phyloP scores from a whole-genome alignment of 2,329 filamentous ascomycete genomes.

The Leptographium galeiforme region DNA sequence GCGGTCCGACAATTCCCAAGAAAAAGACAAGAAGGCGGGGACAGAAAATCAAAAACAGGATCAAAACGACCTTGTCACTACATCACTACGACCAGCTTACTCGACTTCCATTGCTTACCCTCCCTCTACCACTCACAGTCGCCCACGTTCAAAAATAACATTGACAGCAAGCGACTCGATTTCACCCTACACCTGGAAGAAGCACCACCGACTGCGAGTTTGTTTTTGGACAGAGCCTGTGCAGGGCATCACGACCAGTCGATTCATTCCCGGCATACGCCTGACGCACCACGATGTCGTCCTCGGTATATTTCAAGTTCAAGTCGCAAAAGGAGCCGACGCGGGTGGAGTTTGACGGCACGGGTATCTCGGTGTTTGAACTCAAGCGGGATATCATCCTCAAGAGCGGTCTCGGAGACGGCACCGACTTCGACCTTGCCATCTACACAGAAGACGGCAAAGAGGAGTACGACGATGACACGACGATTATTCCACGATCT shows the following conservation, averaged over 20 bases:
- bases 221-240: neutral
- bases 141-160: neutral
- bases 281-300: slow-evolving; percentile 55
- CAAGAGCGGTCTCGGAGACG: slow-evolving; percentile 85
- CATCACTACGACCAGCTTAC: neutral
- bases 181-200: neutral
- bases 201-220: neutral
- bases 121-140: neutral
- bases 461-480: slow-evolving; percentile 98
- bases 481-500: slow-evolving; percentile 88
- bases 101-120: neutral
- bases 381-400: slow-evolving; percentile 97
- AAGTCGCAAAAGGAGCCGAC: slow-evolving; percentile 95
- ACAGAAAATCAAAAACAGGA: neutral
- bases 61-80: neutral
- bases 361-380: slow-evolving; percentile 95
- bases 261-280: neutral
- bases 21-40: neutral
- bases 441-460: slow-evolving; percentile 87
- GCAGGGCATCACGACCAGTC: neutral
- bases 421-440: slow-evolving; percentile 88
- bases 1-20: slow-evolving; percentile 7
- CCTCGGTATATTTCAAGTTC: slow-evolving; percentile 99
- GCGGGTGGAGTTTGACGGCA: slow-evolving; percentile 91
- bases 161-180: neutral